phyloP scores from a whole-genome alignment of 2,329 filamentous ascomycete genomes.

The Cryphonectria nitschkei region DNA sequence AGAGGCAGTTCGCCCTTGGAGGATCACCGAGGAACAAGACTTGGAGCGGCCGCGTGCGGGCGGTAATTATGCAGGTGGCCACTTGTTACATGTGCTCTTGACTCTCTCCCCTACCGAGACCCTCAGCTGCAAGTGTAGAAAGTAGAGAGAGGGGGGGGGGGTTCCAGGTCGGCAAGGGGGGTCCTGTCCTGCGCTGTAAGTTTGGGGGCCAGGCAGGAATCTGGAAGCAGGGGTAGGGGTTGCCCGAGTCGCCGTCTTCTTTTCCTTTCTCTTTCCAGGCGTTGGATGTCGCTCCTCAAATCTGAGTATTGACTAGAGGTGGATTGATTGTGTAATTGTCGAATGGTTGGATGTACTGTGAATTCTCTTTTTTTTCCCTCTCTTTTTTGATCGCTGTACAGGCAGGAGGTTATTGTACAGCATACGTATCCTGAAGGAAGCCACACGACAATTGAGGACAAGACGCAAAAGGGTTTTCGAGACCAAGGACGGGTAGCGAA shows the following conservation, averaged over 20 bases:
- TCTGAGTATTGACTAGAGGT: not conserved
- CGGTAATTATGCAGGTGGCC: not conserved
- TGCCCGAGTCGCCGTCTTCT: not conserved
- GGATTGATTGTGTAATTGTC: not conserved
- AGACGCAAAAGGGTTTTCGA: not conserved
- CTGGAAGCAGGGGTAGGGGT: not conserved
- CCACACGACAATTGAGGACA: not conserved
- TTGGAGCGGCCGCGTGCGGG: constrained; percentile 7
- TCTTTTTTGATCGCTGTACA: not conserved
- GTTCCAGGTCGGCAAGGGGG: not conserved
- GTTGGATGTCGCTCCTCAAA: not conserved
- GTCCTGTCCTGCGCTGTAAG: not conserved
- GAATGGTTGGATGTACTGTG: not conserved
- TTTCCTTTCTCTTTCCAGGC: not conserved
- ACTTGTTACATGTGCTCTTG: not conserved
- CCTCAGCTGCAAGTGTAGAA: not conserved
- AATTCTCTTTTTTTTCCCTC: not conserved
- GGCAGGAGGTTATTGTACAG: not conserved
- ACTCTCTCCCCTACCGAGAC: not conserved
- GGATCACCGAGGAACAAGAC: not conserved
- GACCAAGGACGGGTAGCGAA: constrained; percentile 2
- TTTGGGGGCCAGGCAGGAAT: constrained; percentile 4
- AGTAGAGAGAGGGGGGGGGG: not conserved
- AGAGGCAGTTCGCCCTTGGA: not conserved
- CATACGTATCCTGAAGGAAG: not conserved